phyloP scores from a whole-genome alignment of 2,329 filamentous ascomycete genomes.

The Paecilomyces sp. region DNA sequence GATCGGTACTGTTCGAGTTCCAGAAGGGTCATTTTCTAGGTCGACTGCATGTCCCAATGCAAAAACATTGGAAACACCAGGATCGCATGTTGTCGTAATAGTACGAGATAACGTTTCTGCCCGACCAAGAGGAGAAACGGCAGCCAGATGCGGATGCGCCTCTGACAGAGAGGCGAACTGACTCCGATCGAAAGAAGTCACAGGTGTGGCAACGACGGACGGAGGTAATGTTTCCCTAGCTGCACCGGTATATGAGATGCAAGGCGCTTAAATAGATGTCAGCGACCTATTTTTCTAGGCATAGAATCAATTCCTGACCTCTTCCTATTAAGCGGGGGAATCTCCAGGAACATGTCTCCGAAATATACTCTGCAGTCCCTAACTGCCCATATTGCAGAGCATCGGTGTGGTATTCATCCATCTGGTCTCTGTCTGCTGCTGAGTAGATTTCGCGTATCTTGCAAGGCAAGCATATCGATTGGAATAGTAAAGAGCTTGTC shows the following conservation, averaged over 20 bases:
- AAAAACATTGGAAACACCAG: constrained; percentile 34
- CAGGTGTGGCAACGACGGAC: constrained; percentile 5
- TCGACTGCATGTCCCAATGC: constrained; percentile 44
- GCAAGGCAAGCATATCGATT: constrained; percentile 23
- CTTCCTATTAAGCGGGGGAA: constrained; percentile 34
- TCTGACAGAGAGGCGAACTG: constrained; percentile 17
- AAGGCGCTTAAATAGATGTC: constrained; percentile 10
- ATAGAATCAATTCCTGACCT: constrained; percentile 12
- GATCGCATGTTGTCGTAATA: constrained; percentile 26
- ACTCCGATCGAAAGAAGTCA: constrained; percentile 5
- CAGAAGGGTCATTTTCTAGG: constrained; percentile 18
- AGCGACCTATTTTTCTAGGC: not conserved
- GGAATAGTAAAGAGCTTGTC: constrained; percentile 10
- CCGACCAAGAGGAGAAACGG: constrained; percentile 20
- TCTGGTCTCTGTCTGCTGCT: constrained; percentile 40
- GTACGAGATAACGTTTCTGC: constrained; percentile 26
- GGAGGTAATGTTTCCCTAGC: constrained; percentile 19
- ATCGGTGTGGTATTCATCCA: constrained; percentile 47
- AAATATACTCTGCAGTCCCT: constrained; percentile 44
- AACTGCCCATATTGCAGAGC: constrained; percentile 54
- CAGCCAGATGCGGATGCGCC: constrained; percentile 28
- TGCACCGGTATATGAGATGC: constrained; percentile 23
- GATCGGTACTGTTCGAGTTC: constrained; percentile 24
- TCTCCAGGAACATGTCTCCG: constrained; percentile 42
- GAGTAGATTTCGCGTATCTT: constrained; percentile 14